These are phyloP conservation scores for Bassia scoparia DNA, from an alignment of 148 eudicot genomes.

Conservation along the genomic window DNA sequence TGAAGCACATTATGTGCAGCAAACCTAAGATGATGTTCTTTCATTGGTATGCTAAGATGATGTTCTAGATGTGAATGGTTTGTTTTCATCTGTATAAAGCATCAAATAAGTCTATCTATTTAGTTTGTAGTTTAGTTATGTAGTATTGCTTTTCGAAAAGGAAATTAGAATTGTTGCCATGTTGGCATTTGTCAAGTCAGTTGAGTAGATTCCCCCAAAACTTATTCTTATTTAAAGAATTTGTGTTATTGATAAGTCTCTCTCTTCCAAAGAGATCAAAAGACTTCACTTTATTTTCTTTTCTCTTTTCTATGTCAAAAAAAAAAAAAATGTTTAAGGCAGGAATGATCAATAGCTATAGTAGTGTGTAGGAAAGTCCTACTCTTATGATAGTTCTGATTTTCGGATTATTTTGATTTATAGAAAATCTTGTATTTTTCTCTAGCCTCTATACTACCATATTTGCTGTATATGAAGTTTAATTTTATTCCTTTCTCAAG, in stretches of 20 bases:
- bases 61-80: neutral
- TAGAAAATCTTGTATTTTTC: too few relatives aligned
- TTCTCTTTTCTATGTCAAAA: neutral
- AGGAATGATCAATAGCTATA: neutral
- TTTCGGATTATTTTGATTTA: neutral
- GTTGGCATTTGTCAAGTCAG: neutral
- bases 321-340: too few relatives aligned
- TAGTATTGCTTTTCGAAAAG: neutral
- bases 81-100: neutral
- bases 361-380: neutral
- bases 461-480: neutral
- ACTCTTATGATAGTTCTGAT: neutral
- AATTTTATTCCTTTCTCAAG: neutral
- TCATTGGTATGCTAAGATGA: neutral
- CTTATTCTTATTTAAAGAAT: neutral
- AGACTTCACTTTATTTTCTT: too few relatives aligned
- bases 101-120: neutral
- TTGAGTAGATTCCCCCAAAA: neutral
- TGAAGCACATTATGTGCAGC: too few relatives aligned
- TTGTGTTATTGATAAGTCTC: neutral
- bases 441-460: neutral
- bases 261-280: neutral
- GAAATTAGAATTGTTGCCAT: neutral
- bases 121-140: slow-evolving; percentile 5
- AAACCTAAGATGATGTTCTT: too few relatives aligned